Conservation (phyloP, 2,329 filamentous ascomycete species). For the Hymenoscyphus fraxineus region DNA sequence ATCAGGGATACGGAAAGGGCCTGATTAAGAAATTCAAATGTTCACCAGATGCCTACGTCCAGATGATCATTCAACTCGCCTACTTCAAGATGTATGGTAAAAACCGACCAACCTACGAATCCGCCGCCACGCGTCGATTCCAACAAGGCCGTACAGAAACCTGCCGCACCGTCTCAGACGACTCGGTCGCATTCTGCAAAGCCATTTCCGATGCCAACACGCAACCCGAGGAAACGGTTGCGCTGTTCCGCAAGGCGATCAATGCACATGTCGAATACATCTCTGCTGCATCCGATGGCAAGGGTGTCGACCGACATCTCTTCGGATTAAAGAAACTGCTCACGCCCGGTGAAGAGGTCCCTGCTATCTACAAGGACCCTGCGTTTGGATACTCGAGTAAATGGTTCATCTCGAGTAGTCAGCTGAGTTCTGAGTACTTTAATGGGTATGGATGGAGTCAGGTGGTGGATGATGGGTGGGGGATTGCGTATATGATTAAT, state of each 20-base stretch:
- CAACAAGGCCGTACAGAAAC: constrained; percentile 96
- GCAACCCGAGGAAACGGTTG: constrained; percentile 61
- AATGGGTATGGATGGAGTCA: constrained; percentile 99
- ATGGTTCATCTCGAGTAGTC: constrained; percentile 86
- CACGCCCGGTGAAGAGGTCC: constrained; percentile 73
- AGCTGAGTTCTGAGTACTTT: constrained; percentile 94
- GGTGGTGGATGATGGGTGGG: constrained; percentile 92
- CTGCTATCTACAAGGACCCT: constrained; percentile 81
- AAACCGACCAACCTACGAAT: constrained; percentile 97
- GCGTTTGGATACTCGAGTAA: constrained; percentile 78
- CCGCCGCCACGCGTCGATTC: constrained; percentile 89
- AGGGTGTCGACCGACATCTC: constrained; percentile 93
- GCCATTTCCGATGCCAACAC: constrained; percentile 71
- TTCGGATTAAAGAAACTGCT: constrained; percentile 94
- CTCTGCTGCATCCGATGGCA: constrained; percentile 79
- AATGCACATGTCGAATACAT: constrained; percentile 88
- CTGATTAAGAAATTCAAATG: constrained; percentile 99
- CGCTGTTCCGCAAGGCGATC: constrained; percentile 78
- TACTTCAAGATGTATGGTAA: constrained; percentile 99
- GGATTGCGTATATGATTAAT: constrained; percentile 99
- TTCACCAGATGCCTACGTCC: constrained; percentile 94
- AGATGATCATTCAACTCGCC: constrained; percentile 97
- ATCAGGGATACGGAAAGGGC: constrained; percentile 96
- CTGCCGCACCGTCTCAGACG: constrained; percentile 86
- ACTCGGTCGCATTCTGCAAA: constrained; percentile 84